Evolutionary conservation across 768 basidiomycete species (phyloP), one percentile per base, ranked within the genome.

Genomic region (Strobilomyces echinocephalus): DNA sequence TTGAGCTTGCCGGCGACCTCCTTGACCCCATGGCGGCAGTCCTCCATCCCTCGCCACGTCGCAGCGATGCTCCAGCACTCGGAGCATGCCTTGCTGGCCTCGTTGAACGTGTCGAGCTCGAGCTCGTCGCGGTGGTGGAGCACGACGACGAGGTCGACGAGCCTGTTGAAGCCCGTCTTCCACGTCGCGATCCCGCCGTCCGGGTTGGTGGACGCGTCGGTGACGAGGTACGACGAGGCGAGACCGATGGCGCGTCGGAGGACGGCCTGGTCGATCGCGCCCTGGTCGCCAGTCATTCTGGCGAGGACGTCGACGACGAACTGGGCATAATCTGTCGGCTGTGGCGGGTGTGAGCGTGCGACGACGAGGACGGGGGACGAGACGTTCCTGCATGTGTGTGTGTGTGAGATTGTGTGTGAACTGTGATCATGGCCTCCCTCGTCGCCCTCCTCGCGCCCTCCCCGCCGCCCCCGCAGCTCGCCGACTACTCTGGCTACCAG

Each of bases 31-130:
- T 80, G 80, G 52, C 81, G 75, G 61, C 80, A 81, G 20, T 82
- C 81, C 40, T 81, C 81, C 56, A 91, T 69, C 15, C 82, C 85
- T 30, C 78, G 73, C 85, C 87, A 91, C 18, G 80, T 79, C 0
- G 80, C 82, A 0, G 83, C 80, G 3, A 82, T 80, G 15, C 76
- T 82, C 89, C 89, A 92, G 66, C 88, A 89, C 64, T 92, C 90
- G 16, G 85, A 87, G 61, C 88, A 89, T 14, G 80, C 75, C 61
- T 64, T 65, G 49, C 66, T 65, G 1, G 87, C 87, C 39, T 79
- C 82, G 62, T 82, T 83, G 40, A 91, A 66, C 7, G 90, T 91
- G 58, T 85, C 87, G n/a, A 87, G 72, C 59, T 91, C 85, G 39
- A 91, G 77, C 57, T 88, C 86, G 21, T 76, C 73, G 49, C 79